A percentile compares a stretch with the other conserved stretches of the same genome.
phyloP scores from a whole-genome alignment of 2,329 filamentous ascomycete genomes.

The Botrytis galanthina region DNA sequence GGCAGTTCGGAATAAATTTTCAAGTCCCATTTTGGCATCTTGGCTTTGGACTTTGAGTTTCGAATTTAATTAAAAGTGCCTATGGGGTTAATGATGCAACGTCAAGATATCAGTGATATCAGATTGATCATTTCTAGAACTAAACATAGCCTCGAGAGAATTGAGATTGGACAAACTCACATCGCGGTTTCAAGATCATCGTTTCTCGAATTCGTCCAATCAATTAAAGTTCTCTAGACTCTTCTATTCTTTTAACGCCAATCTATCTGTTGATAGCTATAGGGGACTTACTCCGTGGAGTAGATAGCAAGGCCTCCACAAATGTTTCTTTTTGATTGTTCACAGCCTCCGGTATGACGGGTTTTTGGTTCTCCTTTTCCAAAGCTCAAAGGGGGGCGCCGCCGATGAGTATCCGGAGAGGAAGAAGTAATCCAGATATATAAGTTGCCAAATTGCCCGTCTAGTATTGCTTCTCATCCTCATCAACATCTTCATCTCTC shows the following conservation, averaged over 20 bases:
- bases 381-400: background rate
- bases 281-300: background rate
- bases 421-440: background rate
- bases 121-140: no score
- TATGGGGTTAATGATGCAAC: background rate
- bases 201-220: background rate
- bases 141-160: background rate
- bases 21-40: background rate
- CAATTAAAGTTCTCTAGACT: background rate
- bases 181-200: background rate
- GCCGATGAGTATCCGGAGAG: background rate
- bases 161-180: no score
- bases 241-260: background rate
- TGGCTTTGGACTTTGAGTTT: background rate
- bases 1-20: conserved; percentile 3
- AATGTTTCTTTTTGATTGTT: conserved; percentile 12
- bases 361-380: background rate
- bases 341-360: background rate
- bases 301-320: background rate
- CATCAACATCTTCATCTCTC: background rate
- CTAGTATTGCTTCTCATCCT: background rate
- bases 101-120: background rate
- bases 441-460: background rate
- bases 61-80: background rate
- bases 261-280: background rate